Base-by-base conservation (phyloP, 306 rosid genomes). In the Biancaea sappan region DNA sequence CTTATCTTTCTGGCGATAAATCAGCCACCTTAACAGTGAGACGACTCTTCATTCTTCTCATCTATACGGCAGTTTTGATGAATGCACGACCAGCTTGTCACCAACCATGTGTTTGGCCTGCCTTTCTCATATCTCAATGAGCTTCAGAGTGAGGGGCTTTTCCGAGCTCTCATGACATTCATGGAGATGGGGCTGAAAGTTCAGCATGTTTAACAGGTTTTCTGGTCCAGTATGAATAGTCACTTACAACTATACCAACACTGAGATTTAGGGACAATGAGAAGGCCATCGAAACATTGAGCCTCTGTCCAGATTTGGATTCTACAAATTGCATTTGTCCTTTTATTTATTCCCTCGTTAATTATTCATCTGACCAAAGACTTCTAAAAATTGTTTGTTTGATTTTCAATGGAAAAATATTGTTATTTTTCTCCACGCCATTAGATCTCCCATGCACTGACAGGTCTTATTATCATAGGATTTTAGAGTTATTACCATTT, bases 141-240 rank as follows among this genome's bases (percentile, higher is more conserved):
- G 32, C 68, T 38, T 61, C 75, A 41, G 56, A 46, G 41, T 66
- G 35, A 12, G 72, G 76, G 66, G 54, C 58, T 57, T 80, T 75
- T 79, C 8, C 47, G 74, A 79, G 76, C 68, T 60, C 63, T 2
- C 73, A 14, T 52, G 73, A 65, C 43, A 35, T 43, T 65, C 10
- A 21, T 69, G 43, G 60, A 58, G 16, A 34, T 73, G 72, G 12
- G 24, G 72, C 44, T 69, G 78, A 70, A 83, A 66, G 53, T 81
- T 82, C 69, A 73, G 65, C 66, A 16, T 16, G 16, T 3, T 57
- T 31, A 21, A 61, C 76, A 37, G 35, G 22, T 59, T 66, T 14
- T 46, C 51, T 66, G 71, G 52, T 63, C 18, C 53, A 24, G 34
- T 14, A 32, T 48, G 69, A 48, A 22, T 14, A 37, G 22, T 59